A percentile compares a stretch with the other conserved stretches of the same genome.
Evolutionary conservation across 1,284 basidiomycete genomes (phyloP).

Genomic region (Rhodotorula sp.): DNA sequence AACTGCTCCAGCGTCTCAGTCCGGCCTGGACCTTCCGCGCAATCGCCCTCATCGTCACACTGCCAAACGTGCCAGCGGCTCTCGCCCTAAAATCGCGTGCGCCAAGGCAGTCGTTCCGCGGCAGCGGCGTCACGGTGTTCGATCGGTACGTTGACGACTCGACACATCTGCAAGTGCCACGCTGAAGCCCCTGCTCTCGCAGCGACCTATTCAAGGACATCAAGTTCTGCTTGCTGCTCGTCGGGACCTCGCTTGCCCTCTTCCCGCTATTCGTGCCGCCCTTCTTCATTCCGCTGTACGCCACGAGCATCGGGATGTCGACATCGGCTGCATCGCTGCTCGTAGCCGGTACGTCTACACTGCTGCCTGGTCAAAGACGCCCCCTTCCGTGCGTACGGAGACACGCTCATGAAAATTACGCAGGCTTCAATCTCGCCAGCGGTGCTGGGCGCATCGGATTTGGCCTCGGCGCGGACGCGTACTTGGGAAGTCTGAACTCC

Average conservation of each 20-base stretch:
- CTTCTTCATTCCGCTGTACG: slow-evolving; percentile 35
- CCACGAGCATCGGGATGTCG: slow-evolving; percentile 20
- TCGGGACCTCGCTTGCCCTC: slow-evolving; percentile 26
- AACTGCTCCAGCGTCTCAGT: slow-evolving; percentile 4
- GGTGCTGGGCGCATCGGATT: slow-evolving; percentile 30
- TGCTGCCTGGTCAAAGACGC: too few relatives aligned
- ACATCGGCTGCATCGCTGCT: slow-evolving; percentile 10
- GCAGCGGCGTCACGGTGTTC: slow-evolving; percentile 8
- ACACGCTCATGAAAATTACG: background rate
- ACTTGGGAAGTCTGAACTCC: slow-evolving; percentile 32
- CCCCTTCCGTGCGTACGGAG: too few relatives aligned
- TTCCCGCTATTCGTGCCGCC: slow-evolving; percentile 37
- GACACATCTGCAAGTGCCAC: too few relatives aligned
- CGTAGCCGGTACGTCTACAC: slow-evolving; percentile 19
- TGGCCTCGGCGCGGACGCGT: slow-evolving; percentile 26
- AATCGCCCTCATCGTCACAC: slow-evolving; percentile 8
- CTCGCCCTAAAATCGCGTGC: background rate
- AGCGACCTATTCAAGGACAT: slow-evolving; percentile 26
- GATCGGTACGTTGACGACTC: slow-evolving; percentile 13
- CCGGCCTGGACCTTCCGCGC: slow-evolving; percentile 30
- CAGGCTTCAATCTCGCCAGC: slow-evolving; percentile 34
- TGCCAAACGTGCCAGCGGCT: slow-evolving; percentile 24
- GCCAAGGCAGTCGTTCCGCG: slow-evolving; percentile 11
- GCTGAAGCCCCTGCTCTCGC: background rate
- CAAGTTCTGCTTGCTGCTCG: slow-evolving; percentile 23